phyloP scores from a whole-genome alignment of 768 basidiomycete genomes.

The Auricularia sp. region DNA sequence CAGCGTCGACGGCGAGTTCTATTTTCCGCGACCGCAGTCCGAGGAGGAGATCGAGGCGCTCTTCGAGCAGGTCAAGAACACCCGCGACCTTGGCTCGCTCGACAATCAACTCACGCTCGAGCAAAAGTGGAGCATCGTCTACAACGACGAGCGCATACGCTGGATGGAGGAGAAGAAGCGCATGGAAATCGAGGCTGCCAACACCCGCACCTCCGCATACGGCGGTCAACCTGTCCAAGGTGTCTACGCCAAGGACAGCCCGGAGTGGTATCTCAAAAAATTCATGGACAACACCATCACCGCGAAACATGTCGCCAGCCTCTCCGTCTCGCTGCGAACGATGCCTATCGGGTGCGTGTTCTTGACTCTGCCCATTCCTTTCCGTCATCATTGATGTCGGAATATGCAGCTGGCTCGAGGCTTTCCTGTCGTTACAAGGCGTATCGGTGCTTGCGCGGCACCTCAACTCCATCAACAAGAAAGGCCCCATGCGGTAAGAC shows the following conservation, averaged over 20 bases:
- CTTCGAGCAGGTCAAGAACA: conserved; percentile 68
- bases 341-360: conserved; percentile 61
- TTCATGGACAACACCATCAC: conserved; percentile 83
- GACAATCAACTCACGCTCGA: conserved; percentile 55
- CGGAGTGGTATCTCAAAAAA: conserved; percentile 89
- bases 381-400: conserved; percentile 6
- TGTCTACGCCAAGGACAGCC: conserved; percentile 52
- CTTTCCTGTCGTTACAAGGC: conserved; percentile 69
- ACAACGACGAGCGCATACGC: conserved; percentile 68
- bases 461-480: conserved; percentile 65
- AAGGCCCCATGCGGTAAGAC: conserved; percentile 49
- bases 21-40: conserved; percentile 65
- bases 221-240: conserved; percentile 35
- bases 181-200: conserved; percentile 48
- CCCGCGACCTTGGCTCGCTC: conserved; percentile 43
- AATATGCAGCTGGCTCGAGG: conserved; percentile 59
- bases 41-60: conserved; percentile 70
- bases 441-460: conserved; percentile 75
- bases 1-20: conserved; percentile 34
- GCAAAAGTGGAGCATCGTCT: conserved; percentile 88
- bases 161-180: conserved; percentile 65
- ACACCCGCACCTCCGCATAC: conserved; percentile 25
- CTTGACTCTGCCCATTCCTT: conserved; percentile 1
- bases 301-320: conserved; percentile 62
- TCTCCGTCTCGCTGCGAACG: conserved; percentile 70